phyloP scores from a whole-genome alignment of 2,329 filamentous ascomycete genomes.

The Fusarium anthophilum region DNA sequence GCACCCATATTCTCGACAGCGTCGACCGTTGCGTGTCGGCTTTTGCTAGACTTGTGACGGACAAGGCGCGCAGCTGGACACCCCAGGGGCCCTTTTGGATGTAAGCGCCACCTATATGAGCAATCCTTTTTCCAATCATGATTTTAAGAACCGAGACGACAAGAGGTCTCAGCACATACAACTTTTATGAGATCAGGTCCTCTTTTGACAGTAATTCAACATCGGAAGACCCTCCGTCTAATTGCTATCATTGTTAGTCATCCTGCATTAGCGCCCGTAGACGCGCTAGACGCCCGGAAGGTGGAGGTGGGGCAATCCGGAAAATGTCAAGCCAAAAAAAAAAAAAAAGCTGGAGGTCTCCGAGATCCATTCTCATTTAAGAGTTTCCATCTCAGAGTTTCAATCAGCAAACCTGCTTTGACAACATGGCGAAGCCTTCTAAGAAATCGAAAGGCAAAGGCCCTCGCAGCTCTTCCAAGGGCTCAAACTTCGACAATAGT shows the following conservation, averaged over 20 bases:
- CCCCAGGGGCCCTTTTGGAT: constrained; percentile 5
- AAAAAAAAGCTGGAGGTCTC: constrained; percentile 40
- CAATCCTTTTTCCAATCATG: constrained; percentile 31
- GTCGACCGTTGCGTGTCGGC: constrained; percentile 43
- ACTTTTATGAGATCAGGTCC: neutral
- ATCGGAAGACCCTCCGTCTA: constrained; percentile 12
- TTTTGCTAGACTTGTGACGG: constrained; percentile 48
- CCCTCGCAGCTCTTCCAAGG: constrained; percentile 35
- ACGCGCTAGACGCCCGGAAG: constrained; percentile 35
- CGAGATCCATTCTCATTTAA: constrained; percentile 18
- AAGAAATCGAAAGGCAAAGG: constrained; percentile 52
- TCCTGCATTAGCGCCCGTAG: constrained; percentile 8
- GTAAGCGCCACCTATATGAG: constrained; percentile 14
- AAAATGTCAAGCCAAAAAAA: constrained; percentile 26
- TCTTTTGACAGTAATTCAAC: constrained; percentile 9
- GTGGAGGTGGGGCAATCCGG: constrained; percentile 26
- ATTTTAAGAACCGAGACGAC: neutral
- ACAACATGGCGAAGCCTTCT: constrained; percentile 48
- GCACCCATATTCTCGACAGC: constrained; percentile 81
- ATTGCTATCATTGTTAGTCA: constrained; percentile 13
- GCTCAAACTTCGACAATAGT: constrained; percentile 56
- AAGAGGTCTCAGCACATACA: neutral
- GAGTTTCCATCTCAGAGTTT: constrained; percentile 34
- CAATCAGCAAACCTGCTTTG: constrained; percentile 8
- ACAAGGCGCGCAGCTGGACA: constrained; percentile 35